A percentile compares a stretch with the other conserved stretches of the same genome.
Evolutionary conservation across 352 stramenopile genomes (phyloP).

Genomic region (Lagenidium sp.): DNA sequence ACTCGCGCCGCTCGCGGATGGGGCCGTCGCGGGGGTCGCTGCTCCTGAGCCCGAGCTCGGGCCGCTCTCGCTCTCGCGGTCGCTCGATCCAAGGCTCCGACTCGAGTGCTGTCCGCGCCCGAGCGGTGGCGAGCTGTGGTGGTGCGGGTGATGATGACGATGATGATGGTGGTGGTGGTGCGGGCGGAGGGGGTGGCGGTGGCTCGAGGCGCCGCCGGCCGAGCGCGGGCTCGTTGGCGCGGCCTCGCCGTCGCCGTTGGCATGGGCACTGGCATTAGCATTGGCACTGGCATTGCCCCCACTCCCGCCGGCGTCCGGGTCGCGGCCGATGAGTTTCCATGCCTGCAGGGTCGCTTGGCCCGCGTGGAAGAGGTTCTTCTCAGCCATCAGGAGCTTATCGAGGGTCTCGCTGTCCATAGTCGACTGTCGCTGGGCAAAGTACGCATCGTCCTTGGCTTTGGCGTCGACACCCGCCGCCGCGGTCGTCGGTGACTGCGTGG

Average conservation of each 20-base stretch:
- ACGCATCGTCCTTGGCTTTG: slow-evolving; percentile 26
- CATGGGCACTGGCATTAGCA: slow-evolving; percentile 8
- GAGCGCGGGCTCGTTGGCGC: background rate
- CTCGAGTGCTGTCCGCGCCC: no score
- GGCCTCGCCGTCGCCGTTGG: slow-evolving; percentile 1
- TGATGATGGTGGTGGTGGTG: no score
- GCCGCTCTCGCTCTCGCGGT: no score
- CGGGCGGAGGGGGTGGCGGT: no score
- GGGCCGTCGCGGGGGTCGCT: background rate
- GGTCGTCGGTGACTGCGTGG: background rate
- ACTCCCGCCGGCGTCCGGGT: slow-evolving; percentile 6
- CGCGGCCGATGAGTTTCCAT: slow-evolving; percentile 67
- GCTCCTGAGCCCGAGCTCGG: background rate
- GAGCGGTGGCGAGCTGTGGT: no score
- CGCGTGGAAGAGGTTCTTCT: slow-evolving; percentile 75
- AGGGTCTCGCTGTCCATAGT: slow-evolving; percentile 78
- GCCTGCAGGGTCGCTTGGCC: slow-evolving; percentile 73
- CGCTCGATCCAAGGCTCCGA: no score
- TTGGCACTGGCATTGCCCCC: slow-evolving; percentile 2
- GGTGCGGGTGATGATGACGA: no score
- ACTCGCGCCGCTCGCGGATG: background rate
- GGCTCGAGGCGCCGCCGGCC: background rate
- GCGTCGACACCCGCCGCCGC: background rate
- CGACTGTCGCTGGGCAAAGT: slow-evolving; percentile 53
- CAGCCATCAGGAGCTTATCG: slow-evolving; percentile 70